A percentile compares a stretch with the other conserved stretches of the same genome.
phyloP scores from a whole-genome alignment of 176 grass and related monocot species.

The Paspalum notatum region DNA sequence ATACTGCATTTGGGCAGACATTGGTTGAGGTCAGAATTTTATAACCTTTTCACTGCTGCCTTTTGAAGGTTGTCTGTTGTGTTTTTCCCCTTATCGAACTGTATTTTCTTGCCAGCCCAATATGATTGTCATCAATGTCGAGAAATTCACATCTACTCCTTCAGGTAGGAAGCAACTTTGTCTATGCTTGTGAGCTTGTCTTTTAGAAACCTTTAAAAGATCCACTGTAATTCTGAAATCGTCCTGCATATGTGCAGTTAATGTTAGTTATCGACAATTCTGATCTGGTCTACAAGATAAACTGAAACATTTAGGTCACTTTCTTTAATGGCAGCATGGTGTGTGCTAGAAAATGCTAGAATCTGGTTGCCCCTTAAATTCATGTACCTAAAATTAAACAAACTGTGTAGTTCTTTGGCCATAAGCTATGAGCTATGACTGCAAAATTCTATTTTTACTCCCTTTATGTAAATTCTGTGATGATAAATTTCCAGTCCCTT shows the following conservation, averaged over 20 bases:
- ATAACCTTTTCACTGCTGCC: background rate
- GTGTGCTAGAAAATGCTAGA: slow-evolving; percentile 26
- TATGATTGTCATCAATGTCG: slow-evolving; percentile 93
- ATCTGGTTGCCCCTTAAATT: background rate
- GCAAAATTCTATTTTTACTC: slow-evolving; percentile 18
- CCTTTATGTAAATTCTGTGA: slow-evolving; percentile 10
- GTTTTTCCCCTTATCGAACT: slow-evolving; percentile 2
- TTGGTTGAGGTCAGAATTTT: slow-evolving; percentile 83
- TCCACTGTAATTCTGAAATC: slow-evolving; percentile 1
- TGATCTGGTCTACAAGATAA: slow-evolving; percentile 16
- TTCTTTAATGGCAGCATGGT: background rate
- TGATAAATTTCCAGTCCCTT: background rate
- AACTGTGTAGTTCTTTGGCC: slow-evolving; percentile 20
- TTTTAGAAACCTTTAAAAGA: slow-evolving; percentile 29
- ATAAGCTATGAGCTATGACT: background rate
- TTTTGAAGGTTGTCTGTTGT: slow-evolving; percentile 27
- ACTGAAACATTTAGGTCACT: slow-evolving; percentile 2
- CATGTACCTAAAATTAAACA: background rate
- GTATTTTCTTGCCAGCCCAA: slow-evolving; percentile 74
- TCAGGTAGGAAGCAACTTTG: slow-evolving; percentile 53
- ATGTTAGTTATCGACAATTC: slow-evolving; percentile 2
- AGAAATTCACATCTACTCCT: slow-evolving; percentile 80
- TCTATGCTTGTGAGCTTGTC: slow-evolving; percentile 35
- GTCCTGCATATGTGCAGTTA: background rate
- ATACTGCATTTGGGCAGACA: slow-evolving; percentile 93